Evolutionary conservation across 2,329 filamentous ascomycete species (phyloP), one percentile per base, ranked within the genome.

Genomic region (Dendryphion nanum): DNA sequence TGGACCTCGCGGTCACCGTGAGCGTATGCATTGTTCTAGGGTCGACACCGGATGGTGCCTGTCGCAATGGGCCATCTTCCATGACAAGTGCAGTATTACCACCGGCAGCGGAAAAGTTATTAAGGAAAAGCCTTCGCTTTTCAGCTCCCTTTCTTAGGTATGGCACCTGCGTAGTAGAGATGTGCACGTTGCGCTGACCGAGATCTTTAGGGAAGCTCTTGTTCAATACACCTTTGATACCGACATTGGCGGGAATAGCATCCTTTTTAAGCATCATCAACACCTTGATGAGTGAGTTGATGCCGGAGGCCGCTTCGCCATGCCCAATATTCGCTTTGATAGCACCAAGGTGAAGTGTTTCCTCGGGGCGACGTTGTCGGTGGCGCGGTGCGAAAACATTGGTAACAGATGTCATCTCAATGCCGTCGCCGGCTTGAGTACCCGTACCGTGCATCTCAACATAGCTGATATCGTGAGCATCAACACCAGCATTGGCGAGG

Each of bases 381-480:
- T 74, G 64, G 37, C 71, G 68, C 16, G 77, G 74, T 30, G 78
- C 80, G 50, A 84, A 85, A 15, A 77, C 71, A 33, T 77, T 73
- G 16, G 82, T 80, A 33, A 94, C 85, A 0, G 84, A 89, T 1
- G 80, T 73, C 83, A 91, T 90, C 62, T 95, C 89, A 4, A 81
- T 85, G 6, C 81, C 82, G 56, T 95, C 89, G 44, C 86, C 89
- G 20, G 85, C 87, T 63, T 93, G 86, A 0, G 87, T 95, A 20
- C 89, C 89, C 3, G 89, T 95, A 12, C 86, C 89, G 62, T 95
- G 88, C 82, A 93, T 89, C 66, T 94, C 89, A 6, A 95, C 82
- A 55, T 91, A 94, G 63, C 82, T 82, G 33, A 95, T 77, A 46
- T 90, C 85, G 35, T 81, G 76, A 2, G 87, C 84, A 54, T 90